A percentile compares a stretch with the other conserved stretches of the same genome.
These are phyloP conservation scores for Alternaria brassicicola DNA, from an alignment of 2,329 filamentous ascomycete genomes.

Conservation along the genomic window DNA sequence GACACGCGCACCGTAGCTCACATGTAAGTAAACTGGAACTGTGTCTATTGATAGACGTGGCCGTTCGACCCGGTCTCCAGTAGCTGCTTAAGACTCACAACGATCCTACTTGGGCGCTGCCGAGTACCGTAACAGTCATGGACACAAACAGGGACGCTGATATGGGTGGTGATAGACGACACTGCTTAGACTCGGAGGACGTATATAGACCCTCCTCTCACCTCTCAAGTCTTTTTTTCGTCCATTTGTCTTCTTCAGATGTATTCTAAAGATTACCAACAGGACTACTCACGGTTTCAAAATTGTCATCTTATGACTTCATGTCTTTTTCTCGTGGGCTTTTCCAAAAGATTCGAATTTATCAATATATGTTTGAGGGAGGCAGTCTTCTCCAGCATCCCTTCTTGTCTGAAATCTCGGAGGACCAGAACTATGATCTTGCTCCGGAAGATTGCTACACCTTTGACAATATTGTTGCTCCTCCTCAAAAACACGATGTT, in stretches of 20 bases:
- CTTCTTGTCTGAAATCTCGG: neutral
- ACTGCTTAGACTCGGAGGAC: fast-evolving
- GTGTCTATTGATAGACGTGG: neutral
- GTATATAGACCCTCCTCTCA: neutral
- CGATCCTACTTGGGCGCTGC: fast-evolving
- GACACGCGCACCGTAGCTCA: neutral
- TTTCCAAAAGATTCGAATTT: neutral
- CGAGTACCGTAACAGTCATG: neutral
- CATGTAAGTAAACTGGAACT: neutral
- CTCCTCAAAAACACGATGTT: neutral
- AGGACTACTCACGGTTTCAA: neutral
- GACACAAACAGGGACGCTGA: neutral
- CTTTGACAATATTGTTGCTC: too few relatives aligned
- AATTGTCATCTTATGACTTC: neutral
- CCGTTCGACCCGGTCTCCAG: neutral
- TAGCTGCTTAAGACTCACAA: fast-evolving
- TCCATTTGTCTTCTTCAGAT: neutral
- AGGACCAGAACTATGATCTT: too few relatives aligned
- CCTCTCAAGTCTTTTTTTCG: neutral
- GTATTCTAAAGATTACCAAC: neutral
- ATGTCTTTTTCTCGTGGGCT: neutral
- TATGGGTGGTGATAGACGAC: neutral
- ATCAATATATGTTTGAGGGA: neutral
- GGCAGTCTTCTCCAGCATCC: neutral
- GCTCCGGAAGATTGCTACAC: neutral